These are phyloP conservation scores for Pythium dissimile DNA, from an alignment of 352 stramenopile species.

Conservation along the genomic window DNA sequence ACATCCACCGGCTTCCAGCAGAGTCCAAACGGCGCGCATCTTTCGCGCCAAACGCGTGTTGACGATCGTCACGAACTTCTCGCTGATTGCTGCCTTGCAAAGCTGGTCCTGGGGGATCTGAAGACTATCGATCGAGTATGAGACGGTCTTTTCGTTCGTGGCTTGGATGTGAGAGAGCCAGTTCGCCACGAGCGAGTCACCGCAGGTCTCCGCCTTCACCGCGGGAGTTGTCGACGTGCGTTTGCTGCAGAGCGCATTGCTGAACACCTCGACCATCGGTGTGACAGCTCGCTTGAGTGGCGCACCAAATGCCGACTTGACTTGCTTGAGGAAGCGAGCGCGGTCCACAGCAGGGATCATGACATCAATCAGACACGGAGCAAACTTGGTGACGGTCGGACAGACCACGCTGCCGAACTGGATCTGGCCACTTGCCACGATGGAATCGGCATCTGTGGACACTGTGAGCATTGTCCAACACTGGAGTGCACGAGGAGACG, in stretches of 20 bases:
- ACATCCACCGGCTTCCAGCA: slow-evolving; percentile 12
- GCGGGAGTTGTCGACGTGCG: not conserved
- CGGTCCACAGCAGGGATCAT: slow-evolving; percentile 5
- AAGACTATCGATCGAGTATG: slow-evolving; percentile 1
- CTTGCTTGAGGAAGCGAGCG: not conserved
- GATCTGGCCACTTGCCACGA: not conserved
- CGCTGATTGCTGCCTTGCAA: slow-evolving; percentile 3
- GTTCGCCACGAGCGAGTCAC: slow-evolving; percentile 6
- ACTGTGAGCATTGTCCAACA: not conserved
- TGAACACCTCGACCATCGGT: not conserved
- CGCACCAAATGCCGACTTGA: not conserved
- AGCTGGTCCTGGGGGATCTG: slow-evolving; percentile 14
- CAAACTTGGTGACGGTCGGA: not conserved
- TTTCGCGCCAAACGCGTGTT: slow-evolving; percentile 4
- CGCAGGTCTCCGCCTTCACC: not conserved
- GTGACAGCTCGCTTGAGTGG: not conserved
- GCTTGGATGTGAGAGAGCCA: not conserved
- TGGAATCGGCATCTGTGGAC: not conserved
- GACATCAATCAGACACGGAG: slow-evolving; percentile 2
- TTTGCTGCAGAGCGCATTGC: slow-evolving; percentile 3
- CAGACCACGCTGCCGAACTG: slow-evolving; percentile 1
- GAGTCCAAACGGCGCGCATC: slow-evolving; percentile 3
- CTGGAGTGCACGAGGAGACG: not conserved
- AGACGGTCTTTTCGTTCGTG: not conserved
- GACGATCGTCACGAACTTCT: slow-evolving; percentile 10